Evolutionary conservation across 177 flowering plant species (phyloP).

Genomic region (Viscum album): DNA sequence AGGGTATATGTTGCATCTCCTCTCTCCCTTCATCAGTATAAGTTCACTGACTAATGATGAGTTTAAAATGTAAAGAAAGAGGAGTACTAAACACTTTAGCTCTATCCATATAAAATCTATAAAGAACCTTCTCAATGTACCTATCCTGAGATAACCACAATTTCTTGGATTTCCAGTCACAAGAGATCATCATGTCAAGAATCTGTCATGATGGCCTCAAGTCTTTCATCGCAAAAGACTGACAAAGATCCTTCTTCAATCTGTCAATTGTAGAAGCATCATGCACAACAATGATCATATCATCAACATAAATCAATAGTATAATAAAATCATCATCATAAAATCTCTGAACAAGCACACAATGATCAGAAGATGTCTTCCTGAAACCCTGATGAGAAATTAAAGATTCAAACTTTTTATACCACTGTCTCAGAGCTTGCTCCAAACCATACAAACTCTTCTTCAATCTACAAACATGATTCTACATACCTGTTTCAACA

Average conservation of each 20-base stretch:
- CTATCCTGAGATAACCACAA: not conserved
- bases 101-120: not conserved
- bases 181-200: not conserved
- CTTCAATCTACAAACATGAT: not conserved
- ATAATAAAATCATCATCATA: not conserved
- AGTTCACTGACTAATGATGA: not conserved
- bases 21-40: not conserved
- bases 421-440: not conserved
- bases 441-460: not conserved
- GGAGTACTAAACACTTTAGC: not conserved
- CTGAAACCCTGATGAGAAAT: not conserved
- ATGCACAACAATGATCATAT: not conserved
- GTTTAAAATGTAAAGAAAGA: not conserved
- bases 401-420: not conserved
- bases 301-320: not conserved
- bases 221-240: not conserved
- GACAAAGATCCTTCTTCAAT: not conserved
- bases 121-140: not conserved
- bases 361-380: not conserved
- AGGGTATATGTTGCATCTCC: not conserved
- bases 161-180: not conserved
- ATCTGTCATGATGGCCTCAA: not conserved
- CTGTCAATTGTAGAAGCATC: not conserved
- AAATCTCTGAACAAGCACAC: not conserved
- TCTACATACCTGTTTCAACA: not conserved